Percentiles rank a stretch among this genome's conserved stretches.
phyloP scores from a whole-genome alignment of 139 green algal genomes.

The Nannochloris sp. region DNA sequence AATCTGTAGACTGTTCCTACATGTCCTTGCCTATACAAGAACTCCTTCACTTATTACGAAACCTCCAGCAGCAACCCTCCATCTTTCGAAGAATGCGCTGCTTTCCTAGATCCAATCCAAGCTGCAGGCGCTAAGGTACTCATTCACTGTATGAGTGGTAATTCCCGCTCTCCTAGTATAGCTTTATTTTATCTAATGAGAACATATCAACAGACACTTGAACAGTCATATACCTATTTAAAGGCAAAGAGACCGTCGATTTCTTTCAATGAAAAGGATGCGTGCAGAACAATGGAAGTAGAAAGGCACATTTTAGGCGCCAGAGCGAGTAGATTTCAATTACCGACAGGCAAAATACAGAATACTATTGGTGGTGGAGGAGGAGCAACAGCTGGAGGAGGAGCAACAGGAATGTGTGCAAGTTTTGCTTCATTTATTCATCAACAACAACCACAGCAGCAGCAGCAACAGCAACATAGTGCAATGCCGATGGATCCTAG shows the following conservation, averaged over 20 bases:
- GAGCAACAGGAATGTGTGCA: too few species aligned
- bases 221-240: slow-evolving; percentile 74
- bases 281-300: slow-evolving; percentile 42
- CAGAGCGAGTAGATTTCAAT: slow-evolving; percentile 34
- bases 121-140: slow-evolving; percentile 30
- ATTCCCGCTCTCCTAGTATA: slow-evolving; percentile 49
- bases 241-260: slow-evolving; percentile 22
- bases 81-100: slow-evolving; percentile 62
- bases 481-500: too few species aligned
- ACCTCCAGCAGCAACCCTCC: slow-evolving; percentile 46
- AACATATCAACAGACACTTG: slow-evolving; percentile 54
- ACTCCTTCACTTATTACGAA: slow-evolving; percentile 81
- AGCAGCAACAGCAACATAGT: too few species aligned
- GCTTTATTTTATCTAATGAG: slow-evolving; percentile 82
- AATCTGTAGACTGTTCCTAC: slow-evolving; percentile 69
- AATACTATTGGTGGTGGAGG: too few species aligned
- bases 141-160: slow-evolving; percentile 71
- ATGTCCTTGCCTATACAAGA: slow-evolving; percentile 78
- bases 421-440: too few species aligned
- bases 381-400: too few species aligned
- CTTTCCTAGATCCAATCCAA: slow-evolving; percentile 48
- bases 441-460: too few species aligned
- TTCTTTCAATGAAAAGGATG: slow-evolving; percentile 34
- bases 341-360: background rate
- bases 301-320: slow-evolving; percentile 44